phyloP scores from a whole-genome alignment of 768 basidiomycete species.

The Trichaptum fuscoviolaceum region DNA sequence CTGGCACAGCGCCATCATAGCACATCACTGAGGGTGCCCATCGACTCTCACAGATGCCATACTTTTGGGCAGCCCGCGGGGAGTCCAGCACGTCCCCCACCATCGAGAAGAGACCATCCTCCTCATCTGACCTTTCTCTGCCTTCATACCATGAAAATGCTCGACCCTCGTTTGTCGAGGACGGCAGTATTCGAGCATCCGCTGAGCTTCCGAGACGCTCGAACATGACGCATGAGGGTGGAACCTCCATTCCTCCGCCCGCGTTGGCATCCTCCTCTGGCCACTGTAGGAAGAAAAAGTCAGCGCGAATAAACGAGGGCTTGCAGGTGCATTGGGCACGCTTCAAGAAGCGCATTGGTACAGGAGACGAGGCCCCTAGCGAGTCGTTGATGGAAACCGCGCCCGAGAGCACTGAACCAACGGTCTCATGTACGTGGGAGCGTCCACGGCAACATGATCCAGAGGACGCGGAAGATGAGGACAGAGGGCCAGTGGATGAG shows the following conservation, averaged over 20 bases:
- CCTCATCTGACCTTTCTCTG: neutral
- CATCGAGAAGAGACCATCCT: neutral
- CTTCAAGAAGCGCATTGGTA: constrained; percentile 27
- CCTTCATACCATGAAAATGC: neutral
- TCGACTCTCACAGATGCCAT: neutral
- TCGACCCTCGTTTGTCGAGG: neutral
- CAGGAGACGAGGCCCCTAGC: constrained; percentile 37
- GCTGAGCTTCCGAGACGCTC: neutral
- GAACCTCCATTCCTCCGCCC: neutral
- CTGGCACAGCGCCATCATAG: neutral
- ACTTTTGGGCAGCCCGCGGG: neutral
- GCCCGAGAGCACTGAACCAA: constrained; percentile 5
- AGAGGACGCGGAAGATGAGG: constrained; percentile 21
- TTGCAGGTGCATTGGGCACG: constrained; percentile 25
- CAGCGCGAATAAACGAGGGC: constrained; percentile 20
- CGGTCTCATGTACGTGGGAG: neutral
- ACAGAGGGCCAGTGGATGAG: constrained; percentile 46
- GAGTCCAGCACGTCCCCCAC: neutral
- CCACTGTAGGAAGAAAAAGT: constrained; percentile 20
- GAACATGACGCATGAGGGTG: neutral
- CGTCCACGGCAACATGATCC: neutral
- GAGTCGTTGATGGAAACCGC: constrained; percentile 39
- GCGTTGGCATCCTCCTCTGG: constrained; percentile 8
- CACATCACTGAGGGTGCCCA: neutral
- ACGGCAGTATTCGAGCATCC: neutral